A percentile compares a stretch with the other conserved stretches of the same genome.
Conservation (phyloP, 148 eudicot genomes). For the Rhododendron kiyosumense region DNA sequence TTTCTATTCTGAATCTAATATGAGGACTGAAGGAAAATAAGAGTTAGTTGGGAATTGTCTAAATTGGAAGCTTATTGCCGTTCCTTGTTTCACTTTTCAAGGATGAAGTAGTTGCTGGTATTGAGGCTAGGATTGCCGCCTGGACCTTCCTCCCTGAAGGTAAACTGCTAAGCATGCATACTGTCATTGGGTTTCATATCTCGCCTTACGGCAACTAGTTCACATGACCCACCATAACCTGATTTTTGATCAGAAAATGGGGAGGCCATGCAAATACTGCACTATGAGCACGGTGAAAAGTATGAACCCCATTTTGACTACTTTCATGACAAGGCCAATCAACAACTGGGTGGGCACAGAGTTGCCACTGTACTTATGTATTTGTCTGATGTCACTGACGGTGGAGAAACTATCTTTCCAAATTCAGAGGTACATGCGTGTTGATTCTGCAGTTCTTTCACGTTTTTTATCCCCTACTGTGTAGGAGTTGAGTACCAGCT, state of each 20-base stretch:
- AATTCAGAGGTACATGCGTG: conserved; percentile 41
- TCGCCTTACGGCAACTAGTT: not conserved
- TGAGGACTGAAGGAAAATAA: not conserved
- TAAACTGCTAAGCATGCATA: conserved; percentile 16
- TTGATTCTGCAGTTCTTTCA: not conserved
- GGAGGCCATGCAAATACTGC: conserved; percentile 77
- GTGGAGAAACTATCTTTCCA: conserved; percentile 87
- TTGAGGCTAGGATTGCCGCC: conserved; percentile 68
- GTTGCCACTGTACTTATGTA: conserved; percentile 87
- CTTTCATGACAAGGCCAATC: conserved; percentile 66
- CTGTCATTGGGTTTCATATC: not conserved
- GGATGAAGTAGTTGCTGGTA: conserved; percentile 67
- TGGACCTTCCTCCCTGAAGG: conserved; percentile 92
- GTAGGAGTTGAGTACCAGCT: conserved; percentile 9
- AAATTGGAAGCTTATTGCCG: not conserved
- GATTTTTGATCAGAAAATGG: conserved; percentile 58
- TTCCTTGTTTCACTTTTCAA: conserved; percentile 19
- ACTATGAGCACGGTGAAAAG: conserved; percentile 77
- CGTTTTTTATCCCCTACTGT: not conserved
- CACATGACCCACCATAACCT: conserved; percentile 4
- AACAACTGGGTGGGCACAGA: conserved; percentile 66
- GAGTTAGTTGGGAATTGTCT: not conserved
- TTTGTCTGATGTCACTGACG: conserved; percentile 65
- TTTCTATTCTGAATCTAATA: not conserved
- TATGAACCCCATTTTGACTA: conserved; percentile 85